Conservation (phyloP, 2,329 filamentous ascomycete species). For the Pseudogymnoascus sp. region DNA sequence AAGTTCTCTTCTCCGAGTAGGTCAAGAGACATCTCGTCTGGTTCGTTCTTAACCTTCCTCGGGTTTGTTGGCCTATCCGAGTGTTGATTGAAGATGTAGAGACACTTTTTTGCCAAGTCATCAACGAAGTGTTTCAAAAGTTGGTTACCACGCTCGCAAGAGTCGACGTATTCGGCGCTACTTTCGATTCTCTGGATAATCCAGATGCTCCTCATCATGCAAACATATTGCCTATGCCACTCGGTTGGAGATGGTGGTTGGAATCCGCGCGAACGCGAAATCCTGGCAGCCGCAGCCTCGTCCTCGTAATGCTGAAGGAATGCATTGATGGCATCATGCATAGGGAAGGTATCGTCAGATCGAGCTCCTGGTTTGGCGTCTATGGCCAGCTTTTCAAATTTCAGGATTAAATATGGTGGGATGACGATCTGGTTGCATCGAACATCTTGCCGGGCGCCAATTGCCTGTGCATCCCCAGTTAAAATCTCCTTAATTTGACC, state of each 20-base stretch:
- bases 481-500: background rate
- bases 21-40: background rate
- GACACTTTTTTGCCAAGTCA: conserved; percentile 4
- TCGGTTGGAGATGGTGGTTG: background rate
- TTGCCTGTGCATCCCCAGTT: background rate
- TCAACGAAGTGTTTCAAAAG: conserved; percentile 9
- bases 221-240: conserved; percentile 6
- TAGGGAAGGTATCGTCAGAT: conserved; percentile 3
- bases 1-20: conserved; percentile 8
- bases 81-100: conserved; percentile 5
- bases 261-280: background rate
- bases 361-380: background rate
- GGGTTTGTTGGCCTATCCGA: background rate
- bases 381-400: conserved; percentile 8
- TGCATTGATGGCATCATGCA: conserved; percentile 11
- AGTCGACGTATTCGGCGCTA: conserved; percentile 5
- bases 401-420: conserved; percentile 3
- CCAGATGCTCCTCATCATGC: conserved; percentile 11
- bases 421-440: conserved; percentile 9
- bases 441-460: background rate
- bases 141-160: conserved; percentile 1
- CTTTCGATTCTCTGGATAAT: conserved; percentile 8
- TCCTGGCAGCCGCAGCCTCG: background rate
- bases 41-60: conserved; percentile 5
- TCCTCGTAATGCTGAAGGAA: conserved; percentile 8